Evolutionary conservation across 2,329 filamentous ascomycete species (phyloP).

Genomic region (Colletotrichum musicola): DNA sequence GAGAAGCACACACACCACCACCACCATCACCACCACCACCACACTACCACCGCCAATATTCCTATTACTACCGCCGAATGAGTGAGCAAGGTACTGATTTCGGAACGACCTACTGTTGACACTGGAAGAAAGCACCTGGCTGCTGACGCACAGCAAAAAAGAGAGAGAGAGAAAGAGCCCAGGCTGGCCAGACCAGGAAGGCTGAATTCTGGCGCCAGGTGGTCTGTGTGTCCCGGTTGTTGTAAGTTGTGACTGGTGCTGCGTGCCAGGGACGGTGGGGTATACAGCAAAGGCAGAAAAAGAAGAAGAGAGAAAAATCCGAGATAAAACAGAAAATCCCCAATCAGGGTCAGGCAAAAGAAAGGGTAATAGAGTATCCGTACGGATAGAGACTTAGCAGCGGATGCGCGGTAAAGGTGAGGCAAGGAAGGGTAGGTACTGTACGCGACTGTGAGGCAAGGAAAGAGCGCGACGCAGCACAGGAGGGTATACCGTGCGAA

Average conservation of each 20-base stretch:
- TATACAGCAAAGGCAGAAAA: no score
- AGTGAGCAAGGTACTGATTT: background rate
- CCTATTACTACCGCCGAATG: background rate
- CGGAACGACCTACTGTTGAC: no score
- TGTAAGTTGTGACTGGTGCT: no score
- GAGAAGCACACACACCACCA: background rate
- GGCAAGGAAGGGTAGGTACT: conserved; percentile 10
- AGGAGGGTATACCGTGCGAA: conserved; percentile 53
- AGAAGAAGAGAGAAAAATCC: no score
- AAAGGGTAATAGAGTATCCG: background rate
- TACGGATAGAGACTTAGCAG: background rate
- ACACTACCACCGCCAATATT: background rate
- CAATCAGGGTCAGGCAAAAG: background rate
- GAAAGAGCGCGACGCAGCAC: background rate
- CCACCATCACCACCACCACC: background rate
- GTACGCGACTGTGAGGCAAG: background rate
- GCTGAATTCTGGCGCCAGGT: no score
- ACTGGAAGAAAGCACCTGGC: no score
- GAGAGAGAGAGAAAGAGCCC: no score
- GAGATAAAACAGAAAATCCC: no score
- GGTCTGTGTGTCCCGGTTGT: no score
- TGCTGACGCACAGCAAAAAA: no score
- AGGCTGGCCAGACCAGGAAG: no score
- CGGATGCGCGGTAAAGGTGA: background rate
- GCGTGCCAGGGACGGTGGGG: no score